These are phyloP conservation scores for Marchantia polymorpha DNA, from an alignment of 225 moss, liverwort and hornwort genomes.

Conservation along the genomic window DNA sequence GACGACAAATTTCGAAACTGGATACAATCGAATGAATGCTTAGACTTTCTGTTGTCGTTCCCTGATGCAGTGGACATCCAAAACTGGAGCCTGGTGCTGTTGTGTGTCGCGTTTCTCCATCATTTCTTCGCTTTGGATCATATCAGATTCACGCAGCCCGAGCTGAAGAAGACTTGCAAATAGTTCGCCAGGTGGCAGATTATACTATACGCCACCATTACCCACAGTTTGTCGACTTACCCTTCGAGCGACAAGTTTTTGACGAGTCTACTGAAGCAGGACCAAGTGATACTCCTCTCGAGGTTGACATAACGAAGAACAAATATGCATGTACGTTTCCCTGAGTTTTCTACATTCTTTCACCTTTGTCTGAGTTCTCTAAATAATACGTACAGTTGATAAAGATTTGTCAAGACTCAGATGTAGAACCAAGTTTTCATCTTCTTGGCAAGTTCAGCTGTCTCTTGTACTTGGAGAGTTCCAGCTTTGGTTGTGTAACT, in stretches of 20 bases:
- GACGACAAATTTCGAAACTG: not conserved
- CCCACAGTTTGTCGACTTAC: constrained; percentile 61
- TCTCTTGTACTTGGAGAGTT: too few species aligned
- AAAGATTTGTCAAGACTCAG: too few species aligned
- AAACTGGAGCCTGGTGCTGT: constrained; percentile 98
- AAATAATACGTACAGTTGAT: too few species aligned
- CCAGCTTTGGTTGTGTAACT: too few species aligned
- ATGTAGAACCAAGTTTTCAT: too few species aligned
- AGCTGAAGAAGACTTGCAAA: constrained; percentile 65
- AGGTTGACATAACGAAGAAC: constrained; percentile 69
- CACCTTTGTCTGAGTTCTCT: too few species aligned
- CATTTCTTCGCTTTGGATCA: constrained; percentile 89
- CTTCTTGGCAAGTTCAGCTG: too few species aligned
- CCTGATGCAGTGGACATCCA: constrained; percentile 71
- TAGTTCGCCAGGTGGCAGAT: constrained; percentile 74
- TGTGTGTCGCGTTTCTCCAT: constrained; percentile 86
- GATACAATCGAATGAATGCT: not conserved
- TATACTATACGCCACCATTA: constrained; percentile 83
- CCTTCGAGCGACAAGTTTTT: constrained; percentile 70
- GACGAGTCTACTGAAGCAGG: constrained; percentile 49
- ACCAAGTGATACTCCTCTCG: constrained; percentile 45
- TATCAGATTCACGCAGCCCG: constrained; percentile 98
- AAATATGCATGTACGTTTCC: constrained; percentile 66
- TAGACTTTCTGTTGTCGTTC: not conserved
- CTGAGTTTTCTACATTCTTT: not conserved